Evolutionary conservation across 192 early-diverging fungal genomes (phyloP).

Genomic region (Coemansia sp.): DNA sequence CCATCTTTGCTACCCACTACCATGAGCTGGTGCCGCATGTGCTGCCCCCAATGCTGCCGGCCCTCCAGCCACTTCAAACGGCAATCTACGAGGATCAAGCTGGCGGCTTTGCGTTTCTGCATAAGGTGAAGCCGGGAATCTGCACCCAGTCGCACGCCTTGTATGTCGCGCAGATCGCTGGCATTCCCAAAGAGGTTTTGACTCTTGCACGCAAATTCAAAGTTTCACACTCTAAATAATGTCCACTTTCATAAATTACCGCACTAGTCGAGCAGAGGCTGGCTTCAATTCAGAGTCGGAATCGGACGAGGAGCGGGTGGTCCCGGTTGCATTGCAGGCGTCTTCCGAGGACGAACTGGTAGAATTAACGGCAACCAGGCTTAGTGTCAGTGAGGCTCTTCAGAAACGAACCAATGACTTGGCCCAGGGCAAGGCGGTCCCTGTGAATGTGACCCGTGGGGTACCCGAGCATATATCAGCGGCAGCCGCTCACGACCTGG

Average conservation of each 20-base stretch:
- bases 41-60: constrained; percentile 15
- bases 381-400: too few species aligned
- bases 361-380: too few species aligned
- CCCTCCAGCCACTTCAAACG: constrained; percentile 25
- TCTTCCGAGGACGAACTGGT: too few species aligned
- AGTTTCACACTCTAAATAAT: not conserved
- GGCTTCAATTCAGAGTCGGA: too few species aligned
- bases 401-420: too few species aligned
- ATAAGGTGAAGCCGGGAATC: constrained; percentile 64
- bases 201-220: constrained; percentile 15
- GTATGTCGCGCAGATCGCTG: constrained; percentile 68
- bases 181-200: constrained; percentile 56
- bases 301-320: too few species aligned
- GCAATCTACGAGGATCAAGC: constrained; percentile 33
- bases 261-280: too few species aligned
- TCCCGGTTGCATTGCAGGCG: too few species aligned
- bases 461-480: too few species aligned
- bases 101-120: constrained; percentile 59
- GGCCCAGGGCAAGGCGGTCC: too few species aligned
- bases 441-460: too few species aligned
- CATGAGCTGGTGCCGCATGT: constrained; percentile 65
- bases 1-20: constrained; percentile 77
- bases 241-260: not conserved
- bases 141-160: constrained; percentile 68
- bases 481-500: too few species aligned